Evolutionary conservation across 208 protist species (phyloP).

Genomic region (Leishmania lainsoni): DNA sequence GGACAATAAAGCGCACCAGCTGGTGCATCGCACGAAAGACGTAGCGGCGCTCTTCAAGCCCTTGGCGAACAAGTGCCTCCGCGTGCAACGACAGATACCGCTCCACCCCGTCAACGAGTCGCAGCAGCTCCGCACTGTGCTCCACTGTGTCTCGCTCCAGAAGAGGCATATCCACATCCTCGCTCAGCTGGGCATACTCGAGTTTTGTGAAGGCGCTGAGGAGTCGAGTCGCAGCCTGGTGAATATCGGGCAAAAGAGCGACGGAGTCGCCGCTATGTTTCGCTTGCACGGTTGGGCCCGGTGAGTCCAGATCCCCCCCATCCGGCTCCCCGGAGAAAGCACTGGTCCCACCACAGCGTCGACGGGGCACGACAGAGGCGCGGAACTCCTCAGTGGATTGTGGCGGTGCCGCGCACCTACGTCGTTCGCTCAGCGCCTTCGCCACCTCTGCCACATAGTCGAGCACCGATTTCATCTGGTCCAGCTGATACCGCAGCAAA

Average conservation of each 20-base stretch:
- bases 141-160: constrained; percentile 50
- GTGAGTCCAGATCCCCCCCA: background rate
- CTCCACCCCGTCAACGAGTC: constrained; percentile 57
- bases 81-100: constrained; percentile 65
- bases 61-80: constrained; percentile 36
- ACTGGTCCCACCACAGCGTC: constrained; percentile 8
- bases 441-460: constrained; percentile 59
- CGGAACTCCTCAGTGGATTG: constrained; percentile 47
- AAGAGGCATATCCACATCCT: constrained; percentile 37
- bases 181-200: constrained; percentile 58
- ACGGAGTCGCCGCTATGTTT: constrained; percentile 13
- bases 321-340: background rate
- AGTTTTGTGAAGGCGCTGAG: constrained; percentile 61
- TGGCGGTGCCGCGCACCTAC: constrained; percentile 53
- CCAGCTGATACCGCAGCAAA: constrained; percentile 25
- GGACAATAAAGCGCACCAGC: constrained; percentile 39
- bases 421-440: constrained; percentile 43
- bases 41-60: constrained; percentile 33
- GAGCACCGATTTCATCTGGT: constrained; percentile 65
- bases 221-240: constrained; percentile 44
- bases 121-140: constrained; percentile 32
- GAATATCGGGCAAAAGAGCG: constrained; percentile 49
- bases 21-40: constrained; percentile 43
- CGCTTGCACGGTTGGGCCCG: background rate
- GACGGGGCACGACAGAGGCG: constrained; percentile 45